Evolutionary conservation across 2,329 filamentous ascomycete species (phyloP).

Genomic region (Neurospora sp.): DNA sequence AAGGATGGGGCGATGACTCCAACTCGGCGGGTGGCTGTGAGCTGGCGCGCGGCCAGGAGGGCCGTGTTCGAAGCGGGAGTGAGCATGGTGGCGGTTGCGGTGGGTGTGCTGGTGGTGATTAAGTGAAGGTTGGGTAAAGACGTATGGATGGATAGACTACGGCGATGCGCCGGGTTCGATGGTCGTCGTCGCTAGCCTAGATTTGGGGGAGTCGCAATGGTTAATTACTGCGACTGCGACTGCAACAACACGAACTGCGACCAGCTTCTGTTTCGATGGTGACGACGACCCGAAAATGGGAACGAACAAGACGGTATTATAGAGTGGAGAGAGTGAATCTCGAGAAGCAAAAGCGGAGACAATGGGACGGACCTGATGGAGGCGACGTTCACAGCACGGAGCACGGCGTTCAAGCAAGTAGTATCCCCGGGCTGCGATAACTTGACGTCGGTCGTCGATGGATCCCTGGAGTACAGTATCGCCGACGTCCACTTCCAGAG

Average conservation of each 20-base stretch:
- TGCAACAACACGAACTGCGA: too few relatives aligned
- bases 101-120: not conserved
- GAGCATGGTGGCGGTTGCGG: conserved; percentile 13
- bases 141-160: too few relatives aligned
- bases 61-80: conserved; percentile 5
- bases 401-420: too few relatives aligned
- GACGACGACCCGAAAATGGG: too few relatives aligned
- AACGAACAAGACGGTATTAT: not conserved
- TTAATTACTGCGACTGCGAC: too few relatives aligned
- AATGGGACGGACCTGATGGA: conserved; percentile 7
- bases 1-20: conserved; percentile 1
- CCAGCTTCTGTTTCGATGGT: too few relatives aligned
- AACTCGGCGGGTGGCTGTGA: not conserved
- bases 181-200: not conserved
- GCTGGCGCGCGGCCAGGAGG: not conserved
- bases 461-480: conserved; percentile 1
- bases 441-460: not conserved
- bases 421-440: not conserved
- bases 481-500: not conserved
- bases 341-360: not conserved
- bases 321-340: not conserved
- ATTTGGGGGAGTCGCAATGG: too few relatives aligned
- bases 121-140: not conserved
- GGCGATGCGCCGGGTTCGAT: not conserved
- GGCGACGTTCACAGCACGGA: not conserved